phyloP scores from a whole-genome alignment of 1,139 yeast species.

The Hansenula lynferdii region DNA sequence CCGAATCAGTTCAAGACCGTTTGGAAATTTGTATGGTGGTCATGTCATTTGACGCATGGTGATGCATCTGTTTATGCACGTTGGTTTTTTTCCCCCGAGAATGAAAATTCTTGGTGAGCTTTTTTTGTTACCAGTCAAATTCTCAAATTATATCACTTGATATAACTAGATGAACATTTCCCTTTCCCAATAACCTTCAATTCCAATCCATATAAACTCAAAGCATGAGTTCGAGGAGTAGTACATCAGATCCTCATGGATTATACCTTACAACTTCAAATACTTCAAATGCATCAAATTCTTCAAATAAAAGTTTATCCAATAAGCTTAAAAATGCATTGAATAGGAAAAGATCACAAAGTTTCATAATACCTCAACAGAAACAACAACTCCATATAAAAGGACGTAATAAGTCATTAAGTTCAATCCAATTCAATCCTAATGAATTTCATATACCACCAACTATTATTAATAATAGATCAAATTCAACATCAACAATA shows the following conservation, averaged over 20 bases:
- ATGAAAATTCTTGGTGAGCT: no score
- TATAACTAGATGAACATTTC: no score
- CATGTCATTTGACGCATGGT: not conserved
- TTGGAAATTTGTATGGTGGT: not conserved
- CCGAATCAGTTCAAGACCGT: not conserved
- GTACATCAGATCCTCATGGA: constrained; percentile 1
- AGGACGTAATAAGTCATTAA: constrained; percentile 1
- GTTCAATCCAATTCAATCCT: constrained; percentile 1
- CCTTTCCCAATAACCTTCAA: no score
- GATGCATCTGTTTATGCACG: not conserved
- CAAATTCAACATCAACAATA: not conserved
- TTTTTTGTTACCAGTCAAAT: not conserved
- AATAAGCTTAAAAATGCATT: not conserved
- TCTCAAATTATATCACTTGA: no score
- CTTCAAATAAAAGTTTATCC: not conserved
- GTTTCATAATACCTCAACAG: not conserved
- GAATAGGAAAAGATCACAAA: constrained; percentile 2
- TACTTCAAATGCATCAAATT: not conserved
- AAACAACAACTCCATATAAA: not conserved
- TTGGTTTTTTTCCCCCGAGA: not conserved
- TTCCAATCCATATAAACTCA: no score
- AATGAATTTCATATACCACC: no score
- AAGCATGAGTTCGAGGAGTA: not conserved
- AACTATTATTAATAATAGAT: not conserved
- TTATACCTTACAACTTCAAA: not conserved